Base-by-base conservation (phyloP, 495 filamentous ascomycete genomes). In the Talaromyces thailandensis region DNA sequence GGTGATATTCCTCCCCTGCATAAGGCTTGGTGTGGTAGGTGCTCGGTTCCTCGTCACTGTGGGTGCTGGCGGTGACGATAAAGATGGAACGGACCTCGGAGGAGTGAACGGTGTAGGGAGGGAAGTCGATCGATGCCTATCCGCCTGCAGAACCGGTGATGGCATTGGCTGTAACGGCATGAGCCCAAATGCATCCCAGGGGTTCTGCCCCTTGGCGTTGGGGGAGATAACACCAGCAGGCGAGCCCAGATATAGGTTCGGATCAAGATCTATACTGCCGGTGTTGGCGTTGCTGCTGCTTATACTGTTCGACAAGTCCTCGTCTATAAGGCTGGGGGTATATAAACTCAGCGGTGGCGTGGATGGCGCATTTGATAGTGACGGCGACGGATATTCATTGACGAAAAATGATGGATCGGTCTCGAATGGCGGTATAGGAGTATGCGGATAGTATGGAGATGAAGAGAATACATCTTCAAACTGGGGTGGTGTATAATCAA, bases 321-420 rank as follows among this genome's bases (percentile, higher is more conserved):
- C 59, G 18, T 61, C 59, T 7, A 57, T 35, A 3, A 61, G 59
- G 21, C 59, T 61, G 14, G 59, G 45, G 8, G 59, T 52, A 48
- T 61, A 61, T 16, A 61, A 24, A 23, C 59, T 61, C 11, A 61
- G 8, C 1, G 59, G 21, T 16, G 59, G 59, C 18, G 59, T 61
- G n/a, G 59, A 61, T 51, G 59, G 59, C 16, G 59, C 59, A 29
- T 61, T n/a, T 61, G 59, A 61, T 61, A 35, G 32, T 50, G 59
- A 50, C 18, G 59, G 59, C 9, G 59, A 61, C 9, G 59, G 43
- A 35, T 51, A 61, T 60, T 25, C 57, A 48, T 50, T 24, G 2
- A 50, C 40, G 18, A 52, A 35, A 24, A 61, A 61, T 29, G 59
- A 23, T 57, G 29, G 55, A 35, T 57, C 55, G 7, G 55, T 31